A percentile compares a stretch with the other conserved stretches of the same genome.
phyloP scores from a whole-genome alignment of 495 filamentous ascomycete species.

The Tricharina praecox region DNA sequence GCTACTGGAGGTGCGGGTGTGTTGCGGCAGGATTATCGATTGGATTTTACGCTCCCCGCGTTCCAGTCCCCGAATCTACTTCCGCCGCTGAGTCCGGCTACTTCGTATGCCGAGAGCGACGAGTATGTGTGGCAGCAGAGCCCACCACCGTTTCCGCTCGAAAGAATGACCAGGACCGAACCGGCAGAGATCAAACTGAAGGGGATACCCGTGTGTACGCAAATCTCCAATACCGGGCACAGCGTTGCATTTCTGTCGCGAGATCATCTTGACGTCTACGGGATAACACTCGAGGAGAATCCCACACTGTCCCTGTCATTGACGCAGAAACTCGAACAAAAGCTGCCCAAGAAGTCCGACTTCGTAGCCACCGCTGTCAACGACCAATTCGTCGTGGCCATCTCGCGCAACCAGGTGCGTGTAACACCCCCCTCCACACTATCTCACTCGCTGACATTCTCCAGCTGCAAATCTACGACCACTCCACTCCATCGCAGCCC shows the following conservation, averaged over 20 bases:
- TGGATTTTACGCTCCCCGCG: not conserved
- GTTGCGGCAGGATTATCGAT: too few relatives aligned
- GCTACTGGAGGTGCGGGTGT: too few relatives aligned
- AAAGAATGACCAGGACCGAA: not conserved
- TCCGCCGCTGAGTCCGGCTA: not conserved
- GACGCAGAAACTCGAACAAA: not conserved
- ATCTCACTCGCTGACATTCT: not conserved
- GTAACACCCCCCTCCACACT: too few relatives aligned
- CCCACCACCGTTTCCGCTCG: not conserved
- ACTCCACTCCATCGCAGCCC: not conserved
- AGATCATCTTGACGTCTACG: constrained; percentile 1
- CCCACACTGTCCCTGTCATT: not conserved
- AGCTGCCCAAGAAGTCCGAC: not conserved
- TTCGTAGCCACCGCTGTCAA: not conserved
- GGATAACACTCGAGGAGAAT: not conserved
- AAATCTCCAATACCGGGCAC: not conserved
- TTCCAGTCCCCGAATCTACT: not conserved
- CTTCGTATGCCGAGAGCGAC: not conserved
- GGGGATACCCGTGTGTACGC: not conserved
- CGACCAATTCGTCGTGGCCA: not conserved
- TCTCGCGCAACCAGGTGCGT: not conserved
- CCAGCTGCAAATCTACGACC: not conserved
- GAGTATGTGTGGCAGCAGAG: not conserved
- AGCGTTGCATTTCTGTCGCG: not conserved
- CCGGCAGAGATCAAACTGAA: not conserved